Evolutionary conservation across 2,329 filamentous ascomycete species (phyloP).

Genomic region (Zymoseptoria brevis): DNA sequence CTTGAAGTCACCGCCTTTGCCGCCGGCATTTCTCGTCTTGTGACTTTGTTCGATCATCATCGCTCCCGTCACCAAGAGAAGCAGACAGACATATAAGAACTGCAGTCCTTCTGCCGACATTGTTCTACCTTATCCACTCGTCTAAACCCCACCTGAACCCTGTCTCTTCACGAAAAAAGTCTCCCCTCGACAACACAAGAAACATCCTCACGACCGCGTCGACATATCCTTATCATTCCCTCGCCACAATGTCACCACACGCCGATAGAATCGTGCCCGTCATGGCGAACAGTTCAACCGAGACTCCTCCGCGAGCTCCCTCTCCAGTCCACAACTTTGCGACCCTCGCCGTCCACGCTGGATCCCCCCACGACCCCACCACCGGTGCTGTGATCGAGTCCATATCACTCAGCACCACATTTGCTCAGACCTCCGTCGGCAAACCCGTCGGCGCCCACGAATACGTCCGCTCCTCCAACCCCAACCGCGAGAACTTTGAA

Average conservation of each 20-base stretch:
- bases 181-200: neutral
- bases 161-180: neutral
- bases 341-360: constrained; percentile 90
- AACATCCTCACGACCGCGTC: neutral
- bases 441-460: constrained; percentile 83
- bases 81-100: neutral
- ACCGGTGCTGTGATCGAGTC: constrained; percentile 95
- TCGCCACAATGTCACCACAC: neutral
- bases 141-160: neutral
- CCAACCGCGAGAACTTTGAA: constrained; percentile 94
- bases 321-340: constrained; percentile 76
- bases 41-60: no score
- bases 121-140: neutral
- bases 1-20: neutral
- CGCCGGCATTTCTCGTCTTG: neutral
- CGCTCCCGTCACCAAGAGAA: no score
- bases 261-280: neutral
- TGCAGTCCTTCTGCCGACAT: neutral
- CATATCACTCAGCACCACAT: constrained; percentile 94
- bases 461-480: constrained; percentile 89
- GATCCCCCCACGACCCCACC: constrained; percentile 77
- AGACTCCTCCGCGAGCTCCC: constrained; percentile 64
- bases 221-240: neutral
- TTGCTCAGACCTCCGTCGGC: constrained; percentile 82
- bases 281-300: constrained; percentile 41